Evolutionary conservation across 768 basidiomycete genomes (phyloP).

Genomic region (Lentinula sp.): DNA sequence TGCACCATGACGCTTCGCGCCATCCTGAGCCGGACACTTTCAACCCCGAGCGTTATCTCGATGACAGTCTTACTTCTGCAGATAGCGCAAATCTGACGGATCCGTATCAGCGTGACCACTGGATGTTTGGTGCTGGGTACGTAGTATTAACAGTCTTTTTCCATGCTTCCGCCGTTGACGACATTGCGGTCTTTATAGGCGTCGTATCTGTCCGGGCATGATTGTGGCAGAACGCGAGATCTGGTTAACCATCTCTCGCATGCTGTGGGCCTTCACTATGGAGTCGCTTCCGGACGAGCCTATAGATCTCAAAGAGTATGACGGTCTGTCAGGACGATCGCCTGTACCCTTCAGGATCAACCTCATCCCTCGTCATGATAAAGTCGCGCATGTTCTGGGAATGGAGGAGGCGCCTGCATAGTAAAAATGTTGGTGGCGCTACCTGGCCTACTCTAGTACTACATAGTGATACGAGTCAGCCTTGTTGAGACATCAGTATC

Average conservation of each 20-base stretch:
- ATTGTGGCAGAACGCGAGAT: constrained; percentile 28
- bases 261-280: constrained; percentile 28
- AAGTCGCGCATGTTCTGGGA: constrained; percentile 8
- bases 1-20: constrained; percentile 19
- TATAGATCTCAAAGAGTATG: constrained; percentile 26
- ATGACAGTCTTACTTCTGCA: constrained; percentile 18
- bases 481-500: too few relatives aligned
- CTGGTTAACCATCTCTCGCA: constrained; percentile 26
- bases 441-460: too few relatives aligned
- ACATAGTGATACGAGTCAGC: too few relatives aligned
- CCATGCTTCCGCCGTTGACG: background rate
- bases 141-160: background rate
- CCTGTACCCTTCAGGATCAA: constrained; percentile 23
- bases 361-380: constrained; percentile 11
- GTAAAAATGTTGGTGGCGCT: background rate
- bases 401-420: constrained; percentile 1
- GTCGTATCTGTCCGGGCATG: constrained; percentile 28
- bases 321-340: constrained; percentile 25
- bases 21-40: constrained; percentile 23
- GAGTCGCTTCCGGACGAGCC: constrained; percentile 22
- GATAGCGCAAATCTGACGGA: constrained; percentile 25
- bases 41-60: constrained; percentile 27
- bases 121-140: constrained; percentile 31
- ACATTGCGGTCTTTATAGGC: constrained; percentile 7
- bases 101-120: constrained; percentile 26